Evolutionary conservation across 106 monocot species (phyloP), one percentile per base, ranked within the genome.

Genomic region (Allium fistulosum): DNA sequence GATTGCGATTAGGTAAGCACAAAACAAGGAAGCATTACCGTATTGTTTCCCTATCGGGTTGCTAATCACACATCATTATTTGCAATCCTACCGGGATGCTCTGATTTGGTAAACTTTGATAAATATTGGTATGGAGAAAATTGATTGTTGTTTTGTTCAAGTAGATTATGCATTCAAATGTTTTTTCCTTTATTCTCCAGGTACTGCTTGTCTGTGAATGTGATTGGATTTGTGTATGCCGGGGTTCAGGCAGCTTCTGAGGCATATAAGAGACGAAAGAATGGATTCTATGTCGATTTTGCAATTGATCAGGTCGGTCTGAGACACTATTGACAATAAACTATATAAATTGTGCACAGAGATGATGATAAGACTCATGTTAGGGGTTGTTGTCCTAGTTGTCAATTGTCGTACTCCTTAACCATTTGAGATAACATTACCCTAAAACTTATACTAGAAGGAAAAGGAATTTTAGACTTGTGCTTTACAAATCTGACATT

Each of bases 141-240:
- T 15, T 3, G 22, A 22, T 22, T 10, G 37, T 63, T 63, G 11
- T 2, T 63, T 63, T 48, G 46, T 51, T 17, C 10, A 10, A 1
- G 28, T 5, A 11, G 27, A 45, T 56, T 67, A 9, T 65, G 65
- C 9, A 46, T 64, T 13, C 2, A 49, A 49, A 49, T 4, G 17
- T 0, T 63, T 51, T 64, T 49, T 74, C 37, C 37, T 26, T 65
- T 6, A 59, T 51, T 49, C 4, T 63, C 57, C 53, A 89, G 88
- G 85, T 90, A 90, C 16, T 80, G 69, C 28, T 27, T 80, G 51
- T 56, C 82, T 9, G 85, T 90, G 75, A 85, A 85, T 50, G 85
- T 90, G 66, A 76, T 90, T 51, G 89, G 89, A 28, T 90, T 90
- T 64, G 55, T 82, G 37, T 90, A 90, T 60, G 80, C 89, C 7